Evolutionary conservation across 2,329 filamentous ascomycete genomes (phyloP).

Genomic region (Phaeosphaeria sp.): DNA sequence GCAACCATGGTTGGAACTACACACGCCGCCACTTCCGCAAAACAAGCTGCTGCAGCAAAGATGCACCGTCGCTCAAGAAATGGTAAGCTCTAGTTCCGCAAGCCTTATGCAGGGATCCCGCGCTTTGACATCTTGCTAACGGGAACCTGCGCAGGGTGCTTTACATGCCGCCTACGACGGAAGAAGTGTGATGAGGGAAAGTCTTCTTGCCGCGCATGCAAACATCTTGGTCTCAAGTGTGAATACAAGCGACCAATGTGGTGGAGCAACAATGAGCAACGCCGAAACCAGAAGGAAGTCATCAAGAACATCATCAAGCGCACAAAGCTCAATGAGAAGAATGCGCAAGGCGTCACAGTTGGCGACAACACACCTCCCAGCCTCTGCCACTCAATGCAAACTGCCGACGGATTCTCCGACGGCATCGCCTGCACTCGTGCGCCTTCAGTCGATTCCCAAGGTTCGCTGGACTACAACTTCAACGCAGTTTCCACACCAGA

Average conservation of each 20-base stretch:
- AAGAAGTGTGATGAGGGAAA: slow-evolving; percentile 76
- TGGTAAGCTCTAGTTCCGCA: slow-evolving; percentile 67
- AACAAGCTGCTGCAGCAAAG: slow-evolving; percentile 72
- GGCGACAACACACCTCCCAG: slow-evolving; percentile 73
- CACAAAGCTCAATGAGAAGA: slow-evolving; percentile 92
- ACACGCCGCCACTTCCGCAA: slow-evolving; percentile 57
- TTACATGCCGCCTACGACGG: slow-evolving; percentile 70
- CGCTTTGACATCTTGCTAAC: slow-evolving; percentile 46
- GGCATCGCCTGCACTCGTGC: slow-evolving; percentile 72
- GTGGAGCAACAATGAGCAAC: slow-evolving; percentile 93
- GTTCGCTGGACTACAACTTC: slow-evolving; percentile 69
- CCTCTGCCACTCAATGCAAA: slow-evolving; percentile 80
- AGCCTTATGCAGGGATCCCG: slow-evolving; percentile 45
- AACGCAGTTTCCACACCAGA: slow-evolving; percentile 64
- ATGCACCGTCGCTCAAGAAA: slow-evolving; percentile 94
- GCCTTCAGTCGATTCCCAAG: slow-evolving; percentile 80
- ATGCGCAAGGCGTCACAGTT: slow-evolving; percentile 58
- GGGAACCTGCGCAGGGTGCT: slow-evolving; percentile 61
- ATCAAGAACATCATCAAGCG: slow-evolving; percentile 98
- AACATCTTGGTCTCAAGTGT: slow-evolving; percentile 80
- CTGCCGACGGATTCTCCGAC: slow-evolving; percentile 80
- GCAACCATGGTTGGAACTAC: slow-evolving; percentile 59
- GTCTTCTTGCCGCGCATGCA: slow-evolving; percentile 68
- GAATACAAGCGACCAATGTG: slow-evolving; percentile 97
- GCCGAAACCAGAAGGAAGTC: slow-evolving; percentile 85